phyloP scores from a whole-genome alignment of 257 asterid genomes.

The Plantago major region DNA sequence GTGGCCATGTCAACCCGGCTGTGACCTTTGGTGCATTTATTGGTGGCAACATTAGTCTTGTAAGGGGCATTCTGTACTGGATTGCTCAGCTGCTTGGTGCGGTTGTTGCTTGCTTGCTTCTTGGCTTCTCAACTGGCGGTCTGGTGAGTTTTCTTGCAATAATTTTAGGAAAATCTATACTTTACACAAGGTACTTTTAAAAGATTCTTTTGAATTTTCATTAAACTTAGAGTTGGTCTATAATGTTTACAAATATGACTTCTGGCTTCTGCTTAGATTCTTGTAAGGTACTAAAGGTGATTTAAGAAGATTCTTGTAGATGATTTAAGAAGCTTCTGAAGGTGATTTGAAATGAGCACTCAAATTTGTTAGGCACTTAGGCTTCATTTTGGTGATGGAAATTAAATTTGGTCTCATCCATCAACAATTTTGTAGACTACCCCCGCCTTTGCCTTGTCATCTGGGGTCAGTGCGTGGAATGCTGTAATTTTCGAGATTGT shows the following conservation, averaged over 20 bases:
- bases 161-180: not conserved
- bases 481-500: constrained; percentile 40
- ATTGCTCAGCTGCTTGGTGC: constrained; percentile 27
- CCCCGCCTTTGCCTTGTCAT: constrained; percentile 29
- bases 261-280: no score
- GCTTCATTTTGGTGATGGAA: no score
- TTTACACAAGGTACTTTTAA: no score
- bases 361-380: not conserved
- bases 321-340: no score
- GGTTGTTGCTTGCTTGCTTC: constrained; percentile 26
- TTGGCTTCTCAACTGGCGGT: constrained; percentile 23
- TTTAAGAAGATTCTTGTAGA: no score
- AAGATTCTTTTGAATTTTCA: no score
- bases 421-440: constrained; percentile 19
- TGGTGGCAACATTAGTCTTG: constrained; percentile 22
- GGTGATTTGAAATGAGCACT: no score
- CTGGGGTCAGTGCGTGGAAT: constrained; percentile 31
- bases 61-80: constrained; percentile 21
- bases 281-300: no score
- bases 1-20: constrained; percentile 27
- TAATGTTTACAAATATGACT: no score
- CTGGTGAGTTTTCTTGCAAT: constrained; percentile 17
- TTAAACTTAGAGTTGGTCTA: no score
- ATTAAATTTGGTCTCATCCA: no score
- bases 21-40: constrained; percentile 24